These are phyloP conservation scores for Tolypocladium paradoxum DNA, from an alignment of 2,329 filamentous ascomycete species.

Conservation along the genomic window DNA sequence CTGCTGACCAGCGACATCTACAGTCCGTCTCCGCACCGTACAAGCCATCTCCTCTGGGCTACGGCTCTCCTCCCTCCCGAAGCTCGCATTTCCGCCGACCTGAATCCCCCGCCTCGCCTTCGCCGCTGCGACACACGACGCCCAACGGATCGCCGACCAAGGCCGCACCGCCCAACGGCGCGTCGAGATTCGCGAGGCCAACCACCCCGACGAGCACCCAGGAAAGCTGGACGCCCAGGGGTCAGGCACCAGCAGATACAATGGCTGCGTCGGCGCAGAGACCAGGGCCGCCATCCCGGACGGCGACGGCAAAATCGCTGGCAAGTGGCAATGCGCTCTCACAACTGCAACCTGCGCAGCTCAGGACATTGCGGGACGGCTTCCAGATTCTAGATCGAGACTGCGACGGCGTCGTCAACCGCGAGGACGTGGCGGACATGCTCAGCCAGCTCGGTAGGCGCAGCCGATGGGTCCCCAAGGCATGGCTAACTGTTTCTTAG, in stretches of 20 bases:
- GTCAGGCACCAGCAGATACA: conserved; percentile 13
- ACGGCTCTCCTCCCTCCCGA: conserved; percentile 51
- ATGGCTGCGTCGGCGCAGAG: conserved; percentile 28
- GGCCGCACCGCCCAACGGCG: conserved; percentile 12
- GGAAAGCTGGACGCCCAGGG: conserved; percentile 28
- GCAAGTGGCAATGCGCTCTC: conserved; percentile 47
- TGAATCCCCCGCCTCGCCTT: conserved; percentile 55
- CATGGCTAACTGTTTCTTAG: conserved; percentile 26
- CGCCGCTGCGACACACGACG: conserved; percentile 52
- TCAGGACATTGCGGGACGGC: conserved; percentile 79
- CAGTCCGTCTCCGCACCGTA: conserved; percentile 48
- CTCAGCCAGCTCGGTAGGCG: conserved; percentile 65
- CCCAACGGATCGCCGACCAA: conserved; percentile 52
- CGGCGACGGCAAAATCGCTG: conserved; percentile 22
- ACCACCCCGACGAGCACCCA: conserved; percentile 26
- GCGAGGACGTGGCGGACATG: conserved; percentile 80
- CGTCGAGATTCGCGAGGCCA: conserved; percentile 27
- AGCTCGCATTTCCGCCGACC: conserved; percentile 53
- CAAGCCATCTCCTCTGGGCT: conserved; percentile 62
- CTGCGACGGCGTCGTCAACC: conserved; percentile 72
- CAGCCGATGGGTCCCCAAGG: no score
- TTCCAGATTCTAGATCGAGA: conserved; percentile 90
- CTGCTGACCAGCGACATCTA: conserved; percentile 20
- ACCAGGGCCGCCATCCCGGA: conserved; percentile 17
- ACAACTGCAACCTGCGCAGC: conserved; percentile 68